A percentile compares a stretch with the other conserved stretches of the same genome.
Conservation (phyloP, 768 basidiomycete genomes). For the Boletus rubroflammeus region DNA sequence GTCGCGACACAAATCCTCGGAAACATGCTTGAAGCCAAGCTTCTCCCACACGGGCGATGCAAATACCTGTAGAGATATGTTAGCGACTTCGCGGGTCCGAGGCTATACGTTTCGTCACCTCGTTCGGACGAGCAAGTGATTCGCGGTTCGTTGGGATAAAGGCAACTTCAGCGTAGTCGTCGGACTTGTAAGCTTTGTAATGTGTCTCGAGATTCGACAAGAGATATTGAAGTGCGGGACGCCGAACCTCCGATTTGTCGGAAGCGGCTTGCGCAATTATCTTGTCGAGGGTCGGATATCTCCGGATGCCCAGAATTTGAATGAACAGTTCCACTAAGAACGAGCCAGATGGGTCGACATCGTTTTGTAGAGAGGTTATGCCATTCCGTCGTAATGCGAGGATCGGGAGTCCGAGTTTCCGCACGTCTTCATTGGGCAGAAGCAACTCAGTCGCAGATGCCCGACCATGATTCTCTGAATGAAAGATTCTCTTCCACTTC, state of each 20-base stretch:
- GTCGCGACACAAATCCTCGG: background rate
- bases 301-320: background rate
- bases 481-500: constrained; percentile 5
- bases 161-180: constrained; percentile 4
- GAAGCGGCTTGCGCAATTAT: constrained; percentile 10
- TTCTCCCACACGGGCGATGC: constrained; percentile 2
- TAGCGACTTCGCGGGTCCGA: background rate
- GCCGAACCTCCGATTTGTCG: background rate
- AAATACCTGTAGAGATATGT: constrained; percentile 10
- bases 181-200: constrained; percentile 12
- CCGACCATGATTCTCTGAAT: constrained; percentile 1
- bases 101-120: constrained; percentile 1
- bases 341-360: background rate
- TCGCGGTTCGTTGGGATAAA: constrained; percentile 13
- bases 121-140: constrained; percentile 3
- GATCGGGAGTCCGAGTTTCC: constrained; percentile 71
- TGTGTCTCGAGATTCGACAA: constrained; percentile 4
- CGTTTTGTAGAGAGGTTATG: background rate
- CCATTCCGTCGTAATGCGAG: constrained; percentile 37
- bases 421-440: constrained; percentile 68
- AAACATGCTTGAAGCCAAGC: constrained; percentile 7
- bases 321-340: background rate
- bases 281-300: background rate
- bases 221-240: constrained; percentile 8
- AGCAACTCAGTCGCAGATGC: constrained; percentile 53